A percentile compares a stretch with the other conserved stretches of the same genome.
Evolutionary conservation across 2,329 filamentous ascomycete species (phyloP).

Genomic region (Monosporascus sp.): DNA sequence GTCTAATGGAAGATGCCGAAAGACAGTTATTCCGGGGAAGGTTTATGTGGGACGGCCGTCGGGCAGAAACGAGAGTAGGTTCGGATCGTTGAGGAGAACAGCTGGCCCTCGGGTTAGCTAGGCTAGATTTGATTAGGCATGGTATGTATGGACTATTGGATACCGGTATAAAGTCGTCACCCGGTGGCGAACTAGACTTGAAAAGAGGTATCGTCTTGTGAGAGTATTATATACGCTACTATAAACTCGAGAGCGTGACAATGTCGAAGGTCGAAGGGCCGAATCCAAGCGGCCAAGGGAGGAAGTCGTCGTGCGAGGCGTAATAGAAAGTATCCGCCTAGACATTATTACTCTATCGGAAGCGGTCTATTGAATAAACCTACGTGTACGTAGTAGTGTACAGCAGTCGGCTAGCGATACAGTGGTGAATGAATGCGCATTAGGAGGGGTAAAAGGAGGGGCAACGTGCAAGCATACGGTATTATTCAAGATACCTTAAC

Average conservation of each 20-base stretch:
- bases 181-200: neutral
- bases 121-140: neutral
- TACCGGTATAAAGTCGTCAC: neutral
- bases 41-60: neutral
- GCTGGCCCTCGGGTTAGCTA: neutral
- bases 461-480: neutral
- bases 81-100: neutral
- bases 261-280: neutral
- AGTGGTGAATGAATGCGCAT: neutral
- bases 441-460: neutral
- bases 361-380: too few relatives aligned
- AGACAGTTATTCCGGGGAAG: neutral
- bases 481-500: too few relatives aligned
- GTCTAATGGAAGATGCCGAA: conserved; percentile 20
- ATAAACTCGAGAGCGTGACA: neutral
- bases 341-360: neutral
- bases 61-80: neutral
- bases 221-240: neutral
- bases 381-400: neutral
- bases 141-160: neutral
- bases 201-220: neutral
- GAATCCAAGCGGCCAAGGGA: neutral
- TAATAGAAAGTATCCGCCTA: neutral
- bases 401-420: neutral
- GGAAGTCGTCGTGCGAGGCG: neutral